A percentile compares a stretch with the other conserved stretches of the same genome.
Conservation (phyloP, 306 rosid species). For the Mucuna pruriens region DNA sequence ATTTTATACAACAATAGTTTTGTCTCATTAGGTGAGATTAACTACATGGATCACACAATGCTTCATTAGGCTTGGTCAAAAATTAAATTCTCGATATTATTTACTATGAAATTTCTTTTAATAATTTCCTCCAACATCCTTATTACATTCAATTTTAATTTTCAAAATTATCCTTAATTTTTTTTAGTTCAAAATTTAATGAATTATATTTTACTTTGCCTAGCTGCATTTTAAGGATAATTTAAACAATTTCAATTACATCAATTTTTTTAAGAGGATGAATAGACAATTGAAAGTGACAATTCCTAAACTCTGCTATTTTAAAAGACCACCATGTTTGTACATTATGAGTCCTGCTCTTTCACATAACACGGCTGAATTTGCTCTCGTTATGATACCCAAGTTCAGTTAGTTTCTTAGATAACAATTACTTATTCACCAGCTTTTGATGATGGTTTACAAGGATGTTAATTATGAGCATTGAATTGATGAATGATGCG, state of each 20-base stretch:
- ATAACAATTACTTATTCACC: constrained; percentile 2
- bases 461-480: not conserved
- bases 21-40: no score
- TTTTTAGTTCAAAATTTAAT: not conserved
- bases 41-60: no score
- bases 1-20: no score
- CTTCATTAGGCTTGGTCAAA: no score
- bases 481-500: not conserved
- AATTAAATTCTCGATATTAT: no score
- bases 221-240: not conserved
- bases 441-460: not conserved
- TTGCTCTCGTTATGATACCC: not conserved
- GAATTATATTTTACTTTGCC: not conserved
- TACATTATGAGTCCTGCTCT: not conserved
- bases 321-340: not conserved
- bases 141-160: not conserved
- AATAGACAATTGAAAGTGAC: not conserved
- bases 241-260: not conserved
- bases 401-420: not conserved
- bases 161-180: not conserved
- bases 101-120: no score
- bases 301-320: not conserved
- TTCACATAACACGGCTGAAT: not conserved
- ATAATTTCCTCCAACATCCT: no score
- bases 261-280: not conserved